Evolutionary conservation across 2,329 filamentous ascomycete genomes (phyloP).

Genomic region (Calonectria fujianensis): DNA sequence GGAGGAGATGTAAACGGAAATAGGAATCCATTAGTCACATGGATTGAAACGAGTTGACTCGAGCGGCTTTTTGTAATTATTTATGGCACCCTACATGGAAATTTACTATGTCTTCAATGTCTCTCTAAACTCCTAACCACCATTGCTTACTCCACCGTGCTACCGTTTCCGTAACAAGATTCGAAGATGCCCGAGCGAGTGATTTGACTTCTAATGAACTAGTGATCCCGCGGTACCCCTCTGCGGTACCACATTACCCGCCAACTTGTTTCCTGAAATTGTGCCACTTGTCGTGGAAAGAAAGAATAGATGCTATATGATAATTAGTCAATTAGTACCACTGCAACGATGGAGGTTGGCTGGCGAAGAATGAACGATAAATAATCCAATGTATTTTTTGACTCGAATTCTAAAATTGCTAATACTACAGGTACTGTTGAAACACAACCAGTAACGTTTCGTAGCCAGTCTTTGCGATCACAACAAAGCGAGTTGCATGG

Average conservation of each 20-base stretch:
- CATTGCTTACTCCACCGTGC: too few species aligned
- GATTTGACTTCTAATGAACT: too few species aligned
- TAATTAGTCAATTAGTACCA: accelerated
- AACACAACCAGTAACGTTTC: not conserved
- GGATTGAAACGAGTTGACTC: not conserved
- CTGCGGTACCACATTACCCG: too few species aligned
- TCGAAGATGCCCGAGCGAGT: too few species aligned
- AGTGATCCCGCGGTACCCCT: too few species aligned
- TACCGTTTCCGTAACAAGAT: too few species aligned
- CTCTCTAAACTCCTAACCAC: too few species aligned
- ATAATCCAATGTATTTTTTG: not conserved
- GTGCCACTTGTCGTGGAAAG: not conserved
- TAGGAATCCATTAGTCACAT: not conserved
- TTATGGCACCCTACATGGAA: not conserved
- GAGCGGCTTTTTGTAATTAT: not conserved
- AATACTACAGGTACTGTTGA: not conserved
- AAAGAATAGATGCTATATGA: not conserved
- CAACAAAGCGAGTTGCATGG: not conserved
- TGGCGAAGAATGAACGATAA: not conserved
- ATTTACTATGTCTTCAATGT: too few species aligned
- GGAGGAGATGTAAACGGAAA: not conserved
- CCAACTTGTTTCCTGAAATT: too few species aligned
- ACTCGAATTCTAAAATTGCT: too few species aligned
- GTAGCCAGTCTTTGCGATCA: not conserved
- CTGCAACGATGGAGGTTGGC: not conserved